Evolutionary conservation across 2,329 filamentous ascomycete species (phyloP), one percentile per base, ranked within the genome.

Genomic region (Aspergillus ruber): DNA sequence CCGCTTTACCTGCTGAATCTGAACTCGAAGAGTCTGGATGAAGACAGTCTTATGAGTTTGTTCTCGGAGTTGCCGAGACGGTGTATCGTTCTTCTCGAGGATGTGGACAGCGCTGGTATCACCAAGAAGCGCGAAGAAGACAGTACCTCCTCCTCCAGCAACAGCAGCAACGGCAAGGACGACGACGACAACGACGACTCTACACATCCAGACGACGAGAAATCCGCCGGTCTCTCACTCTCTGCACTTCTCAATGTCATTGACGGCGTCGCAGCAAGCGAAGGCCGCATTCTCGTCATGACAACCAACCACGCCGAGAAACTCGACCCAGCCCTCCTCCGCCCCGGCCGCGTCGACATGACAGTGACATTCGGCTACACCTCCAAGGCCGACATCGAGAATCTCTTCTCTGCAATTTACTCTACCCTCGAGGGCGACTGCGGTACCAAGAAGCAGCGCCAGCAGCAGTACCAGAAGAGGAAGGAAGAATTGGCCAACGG

Each of bases 81-180:
- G 43, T 89, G 86, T 53, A 79, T 89, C 13, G 82, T 90, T 1
- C 76, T 90, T 1, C 77, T 90, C 3, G 86, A 90, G 62, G 86
- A 90, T 54, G 85, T 90, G 46, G 86, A 90, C 61, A 84, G 79
- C 1, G 85, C 84, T 2, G 85, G 85, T 4, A 73, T 88, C 38
- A 84, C 82, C 0, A 79, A 84, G 54, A 82, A 61, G 42, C 61
- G 66, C 18, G 55, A 43, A 12, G 50, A 49, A 8, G 41, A 46
- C 10, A 75, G 8, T 46, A 52, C 13, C 33, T 53, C 39, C 20
- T 20, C 20, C 20, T 21, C 21, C 21, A 20, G 56, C 20, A 51
- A 50, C 5, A 49, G 51, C 32, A 52, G 39, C 13, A 35, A 41
- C 2, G 48, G 48, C 50, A 56, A 47, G 48, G 61, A 50, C 20